Evolutionary conservation across 2,329 filamentous ascomycete species (phyloP), one percentile per base, ranked within the genome.

Genomic region (Scopulariopsis brevicaulis): DNA sequence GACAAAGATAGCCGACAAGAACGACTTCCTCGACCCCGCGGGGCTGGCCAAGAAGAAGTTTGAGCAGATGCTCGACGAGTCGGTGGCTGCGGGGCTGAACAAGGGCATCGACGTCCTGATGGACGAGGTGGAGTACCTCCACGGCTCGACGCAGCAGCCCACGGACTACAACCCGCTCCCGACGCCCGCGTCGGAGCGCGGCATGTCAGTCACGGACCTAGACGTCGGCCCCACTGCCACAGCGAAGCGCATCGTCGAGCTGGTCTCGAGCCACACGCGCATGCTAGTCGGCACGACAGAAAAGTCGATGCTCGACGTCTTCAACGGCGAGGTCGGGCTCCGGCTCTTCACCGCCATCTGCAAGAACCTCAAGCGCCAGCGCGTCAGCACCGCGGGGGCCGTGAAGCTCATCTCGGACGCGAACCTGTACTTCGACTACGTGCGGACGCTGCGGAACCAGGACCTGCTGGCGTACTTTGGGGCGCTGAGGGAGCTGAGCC

Each of bases 71-170:
- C 85, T 99, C 1, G 94, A 99, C 67, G 94, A 97, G 72, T 89
- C 90, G 60, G 94, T 99, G 8, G 94, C 94, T 4, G 91, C 93
- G 10, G 95, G 95, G 1, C 77, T 99, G 62, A 96, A 96, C 72
- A 96, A 96, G 74, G 94, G 94, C 62, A 97, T 99, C 62, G 93
- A 99, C 67, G 94, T 96, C 59, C 81, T 99, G 51, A 97, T 99
- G 88, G 91, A 96, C 65, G 94, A 99, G 73, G 92, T 97, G 32
- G 94, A 99, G 70, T 96, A 95, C 68, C 81, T 99, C 40, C 91
- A 91, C 65, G 91, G 89, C 20, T 96, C 92, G 0, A 90, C 86
- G 2, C 94, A 99, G 69, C 75, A 80, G 25, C 86, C 91, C 0
- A 88, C 87, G 0, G 94, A 99, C 73, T 99, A 94, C 73, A 96